A percentile compares a stretch with the other conserved stretches of the same genome.
phyloP scores from a whole-genome alignment of 1,284 basidiomycete genomes.

The Golubevia sp. region DNA sequence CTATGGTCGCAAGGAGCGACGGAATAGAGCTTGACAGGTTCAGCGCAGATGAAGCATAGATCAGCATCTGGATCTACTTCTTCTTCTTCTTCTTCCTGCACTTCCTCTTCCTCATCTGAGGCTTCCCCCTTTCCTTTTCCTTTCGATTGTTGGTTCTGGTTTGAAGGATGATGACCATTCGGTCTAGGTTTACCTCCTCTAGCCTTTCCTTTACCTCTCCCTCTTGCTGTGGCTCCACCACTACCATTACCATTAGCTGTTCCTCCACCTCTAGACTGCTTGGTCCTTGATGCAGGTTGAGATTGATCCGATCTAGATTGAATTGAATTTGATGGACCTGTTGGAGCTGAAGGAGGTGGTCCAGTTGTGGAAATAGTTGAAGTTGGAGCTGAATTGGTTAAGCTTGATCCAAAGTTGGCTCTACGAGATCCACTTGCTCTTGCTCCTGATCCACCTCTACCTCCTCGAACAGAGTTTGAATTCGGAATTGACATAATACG shows the following conservation, averaged over 20 bases:
- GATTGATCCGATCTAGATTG: neutral
- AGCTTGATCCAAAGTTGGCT: constrained; percentile 34
- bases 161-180: constrained; percentile 2
- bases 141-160: neutral
- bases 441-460: neutral
- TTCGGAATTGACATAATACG: neutral
- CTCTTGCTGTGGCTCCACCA: neutral
- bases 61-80: constrained; percentile 37
- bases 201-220: neutral
- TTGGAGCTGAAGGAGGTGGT: constrained; percentile 9
- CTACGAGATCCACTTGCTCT: constrained; percentile 11
- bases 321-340: neutral
- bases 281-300: neutral
- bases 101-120: neutral
- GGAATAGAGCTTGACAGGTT: constrained; percentile 49
- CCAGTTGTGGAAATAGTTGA: neutral
- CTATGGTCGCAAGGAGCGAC: constrained; percentile 54
- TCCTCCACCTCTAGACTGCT: too few relatives aligned
- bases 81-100: constrained; percentile 6
- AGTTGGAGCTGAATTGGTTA: constrained; percentile 13
- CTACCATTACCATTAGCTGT: neutral
- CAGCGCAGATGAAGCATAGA: constrained; percentile 58
- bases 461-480: neutral
- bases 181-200: neutral
- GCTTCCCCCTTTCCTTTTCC: too few relatives aligned